Percentiles rank a stretch among this genome's conserved stretches.
Conservation (phyloP, 495 filamentous ascomycete species). For the Pseudoneurospora amorphoporcata region DNA sequence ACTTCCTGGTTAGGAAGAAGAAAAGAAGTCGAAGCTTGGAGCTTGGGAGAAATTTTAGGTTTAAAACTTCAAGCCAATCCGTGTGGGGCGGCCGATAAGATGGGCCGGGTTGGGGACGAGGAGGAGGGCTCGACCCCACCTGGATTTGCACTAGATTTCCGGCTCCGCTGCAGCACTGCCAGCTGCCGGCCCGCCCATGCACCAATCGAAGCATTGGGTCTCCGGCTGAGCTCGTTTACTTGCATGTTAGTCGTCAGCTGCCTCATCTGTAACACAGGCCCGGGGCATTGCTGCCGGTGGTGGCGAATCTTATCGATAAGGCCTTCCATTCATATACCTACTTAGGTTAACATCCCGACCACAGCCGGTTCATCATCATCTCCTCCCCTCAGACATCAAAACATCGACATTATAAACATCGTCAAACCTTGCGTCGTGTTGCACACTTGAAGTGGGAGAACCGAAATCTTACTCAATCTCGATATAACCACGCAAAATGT, state of each 20-base stretch:
- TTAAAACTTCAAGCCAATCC: slow-evolving; percentile 9
- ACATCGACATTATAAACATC: background rate
- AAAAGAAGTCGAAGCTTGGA: slow-evolving; percentile 9
- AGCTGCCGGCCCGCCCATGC: background rate
- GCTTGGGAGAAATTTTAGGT: slow-evolving; percentile 17
- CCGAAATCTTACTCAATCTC: background rate
- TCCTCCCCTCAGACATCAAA: background rate
- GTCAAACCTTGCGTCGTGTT: background rate
- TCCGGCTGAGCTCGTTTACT: background rate
- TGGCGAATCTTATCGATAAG: slow-evolving; percentile 21
- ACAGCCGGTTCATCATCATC: slow-evolving; percentile 8
- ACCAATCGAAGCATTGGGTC: background rate
- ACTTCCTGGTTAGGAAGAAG: slow-evolving; percentile 1
- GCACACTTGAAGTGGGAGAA: background rate
- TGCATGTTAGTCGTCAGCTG: background rate
- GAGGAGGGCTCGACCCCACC: background rate
- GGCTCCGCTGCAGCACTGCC: background rate
- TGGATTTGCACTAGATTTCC: background rate
- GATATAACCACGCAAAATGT: slow-evolving; percentile 40
- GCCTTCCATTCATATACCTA: background rate
- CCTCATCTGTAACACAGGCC: background rate
- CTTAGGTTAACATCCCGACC: slow-evolving; percentile 5
- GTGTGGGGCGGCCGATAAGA: slow-evolving; percentile 21
- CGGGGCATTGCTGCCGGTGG: background rate
- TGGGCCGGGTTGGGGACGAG: slow-evolving; percentile 1